Evolutionary conservation across 1,284 basidiomycete genomes (phyloP), one percentile per base, ranked within the genome.

Genomic region (Sporisorium iseilematis-ciliati): DNA sequence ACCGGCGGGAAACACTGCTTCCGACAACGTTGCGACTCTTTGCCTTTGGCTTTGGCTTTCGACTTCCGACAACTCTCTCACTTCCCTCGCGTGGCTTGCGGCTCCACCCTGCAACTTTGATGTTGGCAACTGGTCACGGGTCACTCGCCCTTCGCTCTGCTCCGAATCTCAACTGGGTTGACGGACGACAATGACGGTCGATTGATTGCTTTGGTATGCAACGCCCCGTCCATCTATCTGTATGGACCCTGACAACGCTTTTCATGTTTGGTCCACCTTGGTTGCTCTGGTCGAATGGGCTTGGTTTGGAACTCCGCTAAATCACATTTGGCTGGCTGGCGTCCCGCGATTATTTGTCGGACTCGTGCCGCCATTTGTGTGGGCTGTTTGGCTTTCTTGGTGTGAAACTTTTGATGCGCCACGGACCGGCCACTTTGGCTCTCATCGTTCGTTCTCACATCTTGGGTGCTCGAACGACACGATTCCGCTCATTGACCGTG

Each of bases 271-370:
- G 18, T 56, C 29, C 29, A 14, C 41, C 42, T 46, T 31, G 42
- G 42, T 11, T 26, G 51, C 23, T 35, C 11, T 52, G 4, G 14
- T 52, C 21, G 26, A 35, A 45, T 55, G 53, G 53, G 41, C 42
- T 45, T 38, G 55, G 12, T 12, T 57, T 57, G 43, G 45, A 31
- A 57, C 55, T 57, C 55, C 45, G 55, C 55, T 11, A 29, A 48
- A 57, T 25, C 43, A 48, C 33, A 38, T 40, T 46, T n/a, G n/a
- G n/a, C 29, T 45, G 55, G 45, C 55, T 46, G 46, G 26, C 46
- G 35, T 57, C 25, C 35, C 38, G 45, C 26, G 45, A 41, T 48
- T 26, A 23, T 35, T 48, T 29, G 29, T 35, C 41, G 40, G 25
- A 42, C 20, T 25, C 12, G 40, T 40, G 52, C 51, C 49, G 38